Evolutionary conservation across 805 yeast genomes (phyloP), one percentile per base, ranked within the genome.

Genomic region (Metschnikowia baotianmanensis): DNA sequence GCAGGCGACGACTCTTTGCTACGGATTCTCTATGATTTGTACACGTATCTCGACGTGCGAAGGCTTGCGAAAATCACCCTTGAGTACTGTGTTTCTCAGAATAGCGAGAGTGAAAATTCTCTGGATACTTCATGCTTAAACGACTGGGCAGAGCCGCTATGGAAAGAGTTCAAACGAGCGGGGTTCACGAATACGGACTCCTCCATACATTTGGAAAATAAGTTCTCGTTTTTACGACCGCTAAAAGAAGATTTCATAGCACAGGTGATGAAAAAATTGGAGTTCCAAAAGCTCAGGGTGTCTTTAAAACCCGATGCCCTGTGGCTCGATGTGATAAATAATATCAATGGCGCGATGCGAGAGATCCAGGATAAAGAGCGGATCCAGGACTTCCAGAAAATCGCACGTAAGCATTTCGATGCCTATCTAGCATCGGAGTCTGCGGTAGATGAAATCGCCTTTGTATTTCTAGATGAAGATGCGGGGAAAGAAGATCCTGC

Each of bases 1-100:
- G 87, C 82, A 41, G 84, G 82, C 0, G 95, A 86, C 53, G 69
- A 73, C 10, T 62, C 71, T 5, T 65, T 83, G 1, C 67, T 82
- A 5, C 64, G 70, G 5, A 55, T 78, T 0, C 57, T 85, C 21
- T 66, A 71, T 16, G 73, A 77, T 16, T 58, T 84, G 1, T 80
- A 79, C 46, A 46, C 63, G 6, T 73, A 71, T 51, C 70, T 83
- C 36, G 72, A 69, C 5, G 66, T 72, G 21, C 57, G 61, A 7
- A 68, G 78, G 42, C 58, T 84, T 20, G 70, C 81, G 6, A 65
- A 87, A 27, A 70, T 71, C 45, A 61, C 80, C 1, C 58, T 82
- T 22, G 95, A 86, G 52, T 78, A 80, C 52, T 77, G 76, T 38
- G 46, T 80, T 2, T 65, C 74, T 4, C 72, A 74, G 21, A 61